Evolutionary conservation across 345 rosid species (phyloP).

Genomic region (Eucalyptus pauciflora): DNA sequence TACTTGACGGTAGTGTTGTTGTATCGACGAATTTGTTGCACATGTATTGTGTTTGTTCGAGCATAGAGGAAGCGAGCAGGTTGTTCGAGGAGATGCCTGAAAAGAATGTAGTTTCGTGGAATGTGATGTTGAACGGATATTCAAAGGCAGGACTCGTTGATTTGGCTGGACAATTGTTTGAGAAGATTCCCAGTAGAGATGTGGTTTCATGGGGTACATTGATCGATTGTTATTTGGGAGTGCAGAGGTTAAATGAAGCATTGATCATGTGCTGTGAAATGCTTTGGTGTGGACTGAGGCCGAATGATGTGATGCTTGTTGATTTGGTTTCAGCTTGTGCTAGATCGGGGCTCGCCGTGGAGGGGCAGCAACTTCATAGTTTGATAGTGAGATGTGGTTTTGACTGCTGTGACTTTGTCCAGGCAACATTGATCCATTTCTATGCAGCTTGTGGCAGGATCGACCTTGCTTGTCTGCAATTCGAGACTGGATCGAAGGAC

Average conservation of each 20-base stretch:
- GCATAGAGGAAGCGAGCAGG: slow-evolving; percentile 40
- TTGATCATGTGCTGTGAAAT: slow-evolving; percentile 35
- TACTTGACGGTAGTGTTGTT: slow-evolving; percentile 27
- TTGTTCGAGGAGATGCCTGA: slow-evolving; percentile 64
- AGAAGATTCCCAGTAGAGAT: slow-evolving; percentile 48
- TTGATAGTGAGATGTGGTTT: slow-evolving; percentile 47
- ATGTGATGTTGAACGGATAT: slow-evolving; percentile 83
- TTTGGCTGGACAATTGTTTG: slow-evolving; percentile 44
- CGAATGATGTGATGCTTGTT: slow-evolving; percentile 60
- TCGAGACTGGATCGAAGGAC: slow-evolving; percentile 33
- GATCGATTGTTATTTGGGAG: slow-evolving; percentile 47
- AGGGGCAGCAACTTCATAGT: slow-evolving; percentile 57
- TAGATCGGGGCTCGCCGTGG: slow-evolving; percentile 11
- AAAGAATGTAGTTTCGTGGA: slow-evolving; percentile 63
- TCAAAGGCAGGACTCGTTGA: slow-evolving; percentile 57
- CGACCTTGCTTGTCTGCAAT: slow-evolving; percentile 46
- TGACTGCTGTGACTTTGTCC: slow-evolving; percentile 47
- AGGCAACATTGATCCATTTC: slow-evolving; percentile 59
- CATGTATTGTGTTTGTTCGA: slow-evolving; percentile 49
- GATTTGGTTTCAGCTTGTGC: slow-evolving; percentile 71
- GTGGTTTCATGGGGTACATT: slow-evolving; percentile 75
- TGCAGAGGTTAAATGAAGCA: slow-evolving; percentile 43
- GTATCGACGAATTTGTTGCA: slow-evolving; percentile 61
- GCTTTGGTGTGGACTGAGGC: slow-evolving; percentile 30
- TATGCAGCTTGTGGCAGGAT: slow-evolving; percentile 47